Evolutionary conservation across 1,284 basidiomycete species (phyloP), one percentile per base, ranked within the genome.

Genomic region (Ceratobasidium theobromae): DNA sequence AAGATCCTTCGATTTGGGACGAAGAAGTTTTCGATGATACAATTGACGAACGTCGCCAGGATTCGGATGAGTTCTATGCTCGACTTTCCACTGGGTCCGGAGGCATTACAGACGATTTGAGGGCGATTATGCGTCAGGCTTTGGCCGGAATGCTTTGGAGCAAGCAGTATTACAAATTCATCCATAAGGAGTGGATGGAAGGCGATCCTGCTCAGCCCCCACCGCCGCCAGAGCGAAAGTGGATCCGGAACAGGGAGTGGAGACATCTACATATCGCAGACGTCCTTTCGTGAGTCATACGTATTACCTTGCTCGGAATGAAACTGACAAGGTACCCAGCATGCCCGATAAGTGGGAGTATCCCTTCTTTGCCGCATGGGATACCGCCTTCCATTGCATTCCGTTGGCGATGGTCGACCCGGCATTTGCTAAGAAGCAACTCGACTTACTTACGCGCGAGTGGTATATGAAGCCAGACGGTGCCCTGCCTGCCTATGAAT

Each of bases 321-420:
- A 62, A 62, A 40, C 43, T 25, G 5, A 55, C n/a, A n/a, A n/a
- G n/a, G 51, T n/a, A 46, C 25, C 45, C 33, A 38, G 71, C 8
- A 98, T 99, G 96, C 96, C 96, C 8, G 96, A 98, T 79, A 98
- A 98, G 87, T 98, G 96, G 96, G 96, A 99, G 77, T 97, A 96
- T 73, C 94, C 94, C 0, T 96, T 95, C 83, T 96, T 62, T 72
- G 70, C 74, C 68, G 77, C 74, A 38, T 84, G 95, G 95, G 95
- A 98, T 77, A 95, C 92, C 1, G 96, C 96, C 4, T 99, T 99
- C 83, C 96, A 99, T 76, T 98, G 95, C 74, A 93, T 99, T 70
- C 96, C 96, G 0, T 84, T 99, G 6, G 95, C 96, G 11, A 87
- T 98, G 73, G 89, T 98, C 32, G 96, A 99, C 75, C 91, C 96